A percentile compares a stretch with the other conserved stretches of the same genome.
Evolutionary conservation across 352 stramenopile genomes (phyloP).

Genomic region (Globisporangium lucens): DNA sequence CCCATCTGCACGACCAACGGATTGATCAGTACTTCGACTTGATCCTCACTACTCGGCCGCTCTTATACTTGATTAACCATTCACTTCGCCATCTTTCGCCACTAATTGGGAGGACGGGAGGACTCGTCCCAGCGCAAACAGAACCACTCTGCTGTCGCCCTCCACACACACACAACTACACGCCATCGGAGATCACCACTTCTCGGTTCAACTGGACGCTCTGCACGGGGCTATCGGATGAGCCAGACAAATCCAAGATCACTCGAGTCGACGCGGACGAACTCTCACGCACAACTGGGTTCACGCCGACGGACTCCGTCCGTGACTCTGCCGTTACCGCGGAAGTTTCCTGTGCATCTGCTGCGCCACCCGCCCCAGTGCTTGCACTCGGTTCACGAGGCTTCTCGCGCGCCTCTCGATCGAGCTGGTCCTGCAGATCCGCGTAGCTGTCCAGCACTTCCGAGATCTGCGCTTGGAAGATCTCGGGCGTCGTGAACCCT

Average conservation of each 20-base stretch:
- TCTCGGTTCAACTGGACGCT: not conserved
- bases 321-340: not conserved
- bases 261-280: not conserved
- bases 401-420: slow-evolving; percentile 23
- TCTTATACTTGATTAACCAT: too few species aligned
- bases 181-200: not conserved
- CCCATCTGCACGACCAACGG: too few species aligned
- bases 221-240: not conserved
- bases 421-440: slow-evolving; percentile 31
- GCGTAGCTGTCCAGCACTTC: slow-evolving; percentile 39
- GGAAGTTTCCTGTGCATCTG: not conserved
- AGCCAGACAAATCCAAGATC: slow-evolving; percentile 1
- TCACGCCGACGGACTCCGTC: not conserved
- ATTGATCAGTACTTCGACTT: too few species aligned
- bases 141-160: too few species aligned
- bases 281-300: not conserved
- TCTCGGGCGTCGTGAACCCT: slow-evolving; percentile 54
- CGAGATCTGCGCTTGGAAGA: slow-evolving; percentile 33
- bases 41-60: too few species aligned
- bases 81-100: too few species aligned
- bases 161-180: not conserved
- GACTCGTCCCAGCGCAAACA: not conserved
- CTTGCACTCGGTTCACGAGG: not conserved
- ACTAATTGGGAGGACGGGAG: too few species aligned
- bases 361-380: not conserved